These are phyloP conservation scores for Evansstolkia leycettana DNA, from an alignment of 495 filamentous ascomycete species.

Conservation along the genomic window DNA sequence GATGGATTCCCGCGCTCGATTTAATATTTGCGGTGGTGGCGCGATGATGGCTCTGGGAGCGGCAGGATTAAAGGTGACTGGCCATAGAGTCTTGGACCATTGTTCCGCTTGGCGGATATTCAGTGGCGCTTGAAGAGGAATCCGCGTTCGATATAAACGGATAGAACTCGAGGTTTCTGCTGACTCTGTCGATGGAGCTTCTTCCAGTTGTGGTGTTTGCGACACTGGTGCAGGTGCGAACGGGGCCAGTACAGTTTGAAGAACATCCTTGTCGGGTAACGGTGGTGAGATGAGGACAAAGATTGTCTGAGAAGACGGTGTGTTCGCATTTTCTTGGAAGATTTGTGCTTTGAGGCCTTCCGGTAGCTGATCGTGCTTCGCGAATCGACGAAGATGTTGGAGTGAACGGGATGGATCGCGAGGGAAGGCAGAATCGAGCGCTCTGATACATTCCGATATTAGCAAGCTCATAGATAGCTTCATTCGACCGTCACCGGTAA, in stretches of 20 bases:
- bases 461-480: not conserved
- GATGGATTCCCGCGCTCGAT: slow-evolving; percentile 45
- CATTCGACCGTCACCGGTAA: no score
- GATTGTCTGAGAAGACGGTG: slow-evolving; percentile 16
- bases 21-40: slow-evolving; percentile 43
- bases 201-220: slow-evolving; percentile 10
- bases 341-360: slow-evolving; percentile 22
- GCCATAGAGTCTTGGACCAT: slow-evolving; percentile 77
- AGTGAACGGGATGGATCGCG: slow-evolving; percentile 48
- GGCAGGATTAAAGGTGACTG: slow-evolving; percentile 75
- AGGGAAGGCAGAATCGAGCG: slow-evolving; percentile 34
- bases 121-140: slow-evolving; percentile 67
- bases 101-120: slow-evolving; percentile 59
- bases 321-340: slow-evolving; percentile 5
- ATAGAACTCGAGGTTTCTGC: slow-evolving; percentile 13
- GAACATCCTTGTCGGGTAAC: slow-evolving; percentile 13
- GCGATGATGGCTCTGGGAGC: slow-evolving; percentile 32
- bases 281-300: slow-evolving; percentile 29
- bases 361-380: slow-evolving; percentile 59
- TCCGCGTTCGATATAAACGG: slow-evolving; percentile 36
- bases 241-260: slow-evolving; percentile 22
- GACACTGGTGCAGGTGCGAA: slow-evolving; percentile 14
- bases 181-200: slow-evolving; percentile 1
- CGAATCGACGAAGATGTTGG: slow-evolving; percentile 71
- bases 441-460: slow-evolving; percentile 13